Base-by-base conservation (phyloP, 2,329 filamentous ascomycete genomes). In the Gaeumannomyces sp. region DNA sequence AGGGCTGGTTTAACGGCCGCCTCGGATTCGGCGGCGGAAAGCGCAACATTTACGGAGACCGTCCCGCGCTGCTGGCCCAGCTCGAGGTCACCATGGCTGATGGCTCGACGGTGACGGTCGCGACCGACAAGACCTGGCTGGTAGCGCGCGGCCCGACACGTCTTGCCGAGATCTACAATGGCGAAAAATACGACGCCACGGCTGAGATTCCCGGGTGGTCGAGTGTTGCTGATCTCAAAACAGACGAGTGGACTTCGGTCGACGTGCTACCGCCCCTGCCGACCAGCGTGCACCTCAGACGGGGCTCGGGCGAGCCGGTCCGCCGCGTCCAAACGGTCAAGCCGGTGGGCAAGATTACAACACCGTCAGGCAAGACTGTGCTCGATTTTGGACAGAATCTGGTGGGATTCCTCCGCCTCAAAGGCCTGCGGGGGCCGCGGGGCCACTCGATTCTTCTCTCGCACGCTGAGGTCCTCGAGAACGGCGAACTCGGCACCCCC, bases 381-480 rank as follows among this genome's bases (percentile, higher is more conserved):
- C 66, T 86, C 6, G 83, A 87, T 67, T 86, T 86, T 70, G 83
- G 83, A 1, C 83, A 87, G 69, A 86, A 87, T 67, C 73, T 86
- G 0, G 83, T 85, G 0, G 85, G 84, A 1, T 77, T 77, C 68
- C 64, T 85, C 1, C 72, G 73, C 0, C 68, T 85, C 14, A 74
- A 68, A 1, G 38, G 38, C 4, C 70, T 64, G 5, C n/a, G 45
- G 2, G 74, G 62, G 78, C 76, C 3, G 68, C 80, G 38, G 29
- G 69, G 10, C 65, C 75, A 59, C 64, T 78, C 22, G 79, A 79
- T 67, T 66, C 74, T 50, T 71, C 73, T 87, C 19, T 72, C 71
- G 0, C 84, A 87, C 69, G 80, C 83, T 0, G 85, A 87, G 70
- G 83, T 84, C 14, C 74, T 87, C 4, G 82, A 86, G 65, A 65